phyloP scores from a whole-genome alignment of 2,329 filamentous ascomycete genomes.

The Xylaria hypoxylon region DNA sequence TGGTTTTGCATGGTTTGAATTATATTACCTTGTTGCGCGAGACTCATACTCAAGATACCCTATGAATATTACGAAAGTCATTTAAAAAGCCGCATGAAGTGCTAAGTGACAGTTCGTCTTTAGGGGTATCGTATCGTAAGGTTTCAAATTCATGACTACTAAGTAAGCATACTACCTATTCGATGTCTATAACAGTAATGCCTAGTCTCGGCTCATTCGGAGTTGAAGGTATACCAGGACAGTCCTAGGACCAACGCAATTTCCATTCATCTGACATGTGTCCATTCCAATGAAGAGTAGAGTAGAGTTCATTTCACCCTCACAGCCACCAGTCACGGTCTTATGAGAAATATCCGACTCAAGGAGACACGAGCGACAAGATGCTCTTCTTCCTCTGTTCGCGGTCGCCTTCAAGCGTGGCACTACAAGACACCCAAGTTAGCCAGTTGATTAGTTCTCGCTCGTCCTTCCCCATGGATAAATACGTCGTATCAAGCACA shows the following conservation, averaged over 20 bases:
- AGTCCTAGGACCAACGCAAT: neutral
- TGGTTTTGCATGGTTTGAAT: neutral
- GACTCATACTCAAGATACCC: conserved; percentile 28
- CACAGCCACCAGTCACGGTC: neutral
- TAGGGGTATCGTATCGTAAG: neutral
- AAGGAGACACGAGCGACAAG: conserved; percentile 38
- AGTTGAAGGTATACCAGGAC: neutral
- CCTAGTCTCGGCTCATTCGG: neutral
- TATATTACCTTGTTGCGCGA: neutral
- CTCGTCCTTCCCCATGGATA: neutral
- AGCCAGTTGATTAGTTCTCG: neutral
- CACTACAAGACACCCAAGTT: conserved; percentile 25
- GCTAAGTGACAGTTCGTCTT: neutral
- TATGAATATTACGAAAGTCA: neutral
- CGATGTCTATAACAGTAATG: conserved; percentile 3
- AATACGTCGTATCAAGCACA: neutral
- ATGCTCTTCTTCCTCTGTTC: conserved; percentile 51
- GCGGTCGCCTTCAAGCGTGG: conserved; percentile 47
- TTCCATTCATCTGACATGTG: neutral
- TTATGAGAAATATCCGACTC: neutral
- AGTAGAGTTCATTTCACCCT: no score
- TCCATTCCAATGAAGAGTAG: neutral
- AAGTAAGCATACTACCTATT: conserved; percentile 19
- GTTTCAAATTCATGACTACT: neutral
- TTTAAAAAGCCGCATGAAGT: neutral